phyloP scores from a whole-genome alignment of 2,329 filamentous ascomycete genomes.

The Phaeosphaeriaceae sp. region DNA sequence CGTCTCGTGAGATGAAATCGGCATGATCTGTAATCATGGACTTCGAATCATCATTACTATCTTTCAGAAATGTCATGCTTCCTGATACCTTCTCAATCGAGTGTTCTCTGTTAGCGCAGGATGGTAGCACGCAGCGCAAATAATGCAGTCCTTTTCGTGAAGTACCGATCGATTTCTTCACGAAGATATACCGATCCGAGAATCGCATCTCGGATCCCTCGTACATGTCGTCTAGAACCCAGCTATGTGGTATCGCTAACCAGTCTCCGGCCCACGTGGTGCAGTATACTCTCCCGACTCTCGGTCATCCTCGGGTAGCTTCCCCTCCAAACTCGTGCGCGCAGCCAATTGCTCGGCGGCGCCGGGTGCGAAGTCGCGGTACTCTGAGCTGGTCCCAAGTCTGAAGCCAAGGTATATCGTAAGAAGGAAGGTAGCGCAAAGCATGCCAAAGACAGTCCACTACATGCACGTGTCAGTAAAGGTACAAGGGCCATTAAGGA shows the following conservation, averaged over 20 bases:
- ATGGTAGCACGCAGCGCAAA: too few species aligned
- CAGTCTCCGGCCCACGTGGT: neutral
- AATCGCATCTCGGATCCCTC: neutral
- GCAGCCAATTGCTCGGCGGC: constrained; percentile 27
- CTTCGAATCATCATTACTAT: neutral
- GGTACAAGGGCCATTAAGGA: neutral
- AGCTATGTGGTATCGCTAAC: neutral
- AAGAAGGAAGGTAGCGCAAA: constrained; percentile 22
- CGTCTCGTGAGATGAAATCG: neutral
- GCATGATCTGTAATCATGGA: neutral
- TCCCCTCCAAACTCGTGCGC: constrained; percentile 18
- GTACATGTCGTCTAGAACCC: neutral
- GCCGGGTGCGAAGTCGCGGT: constrained; percentile 28
- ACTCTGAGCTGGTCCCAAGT: constrained; percentile 29
- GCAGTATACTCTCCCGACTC: constrained; percentile 11
- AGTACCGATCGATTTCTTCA: too few species aligned
- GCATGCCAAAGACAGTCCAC: constrained; percentile 32
- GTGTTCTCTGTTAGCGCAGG: too few species aligned
- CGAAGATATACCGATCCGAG: too few species aligned
- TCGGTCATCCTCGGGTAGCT: constrained; percentile 17
- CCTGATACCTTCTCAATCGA: too few species aligned
- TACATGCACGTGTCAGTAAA: constrained; percentile 1
- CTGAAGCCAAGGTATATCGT: constrained; percentile 29
- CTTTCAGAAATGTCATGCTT: too few species aligned
- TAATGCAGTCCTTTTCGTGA: too few species aligned